Evolutionary conservation across 495 filamentous ascomycete species (phyloP).

Genomic region (Bryoglossum gracile): DNA sequence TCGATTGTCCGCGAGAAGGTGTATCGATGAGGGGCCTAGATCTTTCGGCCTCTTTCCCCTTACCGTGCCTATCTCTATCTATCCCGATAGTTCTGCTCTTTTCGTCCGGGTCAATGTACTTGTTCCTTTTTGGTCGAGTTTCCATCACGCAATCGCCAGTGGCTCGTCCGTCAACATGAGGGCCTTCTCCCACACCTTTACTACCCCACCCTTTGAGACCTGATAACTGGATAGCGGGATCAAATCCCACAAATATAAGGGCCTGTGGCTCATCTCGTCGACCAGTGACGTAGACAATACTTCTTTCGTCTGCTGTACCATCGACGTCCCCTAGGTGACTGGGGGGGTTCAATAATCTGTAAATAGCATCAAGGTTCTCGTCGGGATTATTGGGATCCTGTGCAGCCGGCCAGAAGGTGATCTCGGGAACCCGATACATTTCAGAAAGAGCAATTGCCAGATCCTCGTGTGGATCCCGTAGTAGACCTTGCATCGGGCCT

Average conservation of each 20-base stretch:
- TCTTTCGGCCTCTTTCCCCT: slow-evolving; percentile 12
- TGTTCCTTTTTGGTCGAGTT: background rate
- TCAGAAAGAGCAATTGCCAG: slow-evolving; percentile 34
- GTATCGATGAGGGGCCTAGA: background rate
- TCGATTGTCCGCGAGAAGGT: background rate
- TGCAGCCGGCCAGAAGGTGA: slow-evolving; percentile 52
- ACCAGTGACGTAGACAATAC: slow-evolving; percentile 48
- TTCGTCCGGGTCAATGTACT: slow-evolving; percentile 15
- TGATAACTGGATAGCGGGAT: slow-evolving; percentile 43
- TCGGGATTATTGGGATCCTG: slow-evolving; percentile 28
- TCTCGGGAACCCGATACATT: slow-evolving; percentile 42
- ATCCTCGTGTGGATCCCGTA: slow-evolving; percentile 8
- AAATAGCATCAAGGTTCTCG: slow-evolving; percentile 37
- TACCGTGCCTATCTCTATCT: slow-evolving; percentile 19
- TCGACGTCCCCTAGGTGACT: slow-evolving; percentile 39
- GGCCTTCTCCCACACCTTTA: slow-evolving; percentile 21
- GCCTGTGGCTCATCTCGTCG: slow-evolving; percentile 34
- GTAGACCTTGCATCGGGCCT: slow-evolving; percentile 12
- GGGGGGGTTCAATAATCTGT: slow-evolving; percentile 50
- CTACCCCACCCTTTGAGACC: slow-evolving; percentile 26
- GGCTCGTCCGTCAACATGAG: slow-evolving; percentile 20
- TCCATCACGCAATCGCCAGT: background rate
- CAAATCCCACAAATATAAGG: slow-evolving; percentile 57
- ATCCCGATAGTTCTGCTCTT: slow-evolving; percentile 17
- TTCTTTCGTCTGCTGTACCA: slow-evolving; percentile 54